Conservation (phyloP, 140 eudicot genomes). For the Erigeron philadelphicus region DNA sequence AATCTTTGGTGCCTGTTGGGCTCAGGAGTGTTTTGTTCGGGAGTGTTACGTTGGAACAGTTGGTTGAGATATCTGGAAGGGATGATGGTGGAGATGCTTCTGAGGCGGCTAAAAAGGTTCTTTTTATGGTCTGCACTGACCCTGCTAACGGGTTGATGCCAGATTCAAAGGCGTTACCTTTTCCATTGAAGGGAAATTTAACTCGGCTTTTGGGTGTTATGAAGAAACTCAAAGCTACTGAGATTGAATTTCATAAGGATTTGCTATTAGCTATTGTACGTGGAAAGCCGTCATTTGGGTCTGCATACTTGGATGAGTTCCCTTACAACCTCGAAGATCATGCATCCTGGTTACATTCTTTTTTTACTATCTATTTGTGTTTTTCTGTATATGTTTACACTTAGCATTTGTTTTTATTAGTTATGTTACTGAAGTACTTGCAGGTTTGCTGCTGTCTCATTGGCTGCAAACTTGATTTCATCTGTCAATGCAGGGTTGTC, state of each 20-base stretch:
- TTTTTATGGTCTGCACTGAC: conserved; percentile 62
- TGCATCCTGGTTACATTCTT: conserved; percentile 65
- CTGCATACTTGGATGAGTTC: conserved; percentile 79
- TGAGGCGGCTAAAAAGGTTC: conserved; percentile 54
- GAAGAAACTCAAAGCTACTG: conserved; percentile 93
- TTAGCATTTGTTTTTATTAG: not conserved
- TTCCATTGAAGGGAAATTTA: conserved; percentile 66
- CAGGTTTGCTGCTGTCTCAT: conserved; percentile 87
- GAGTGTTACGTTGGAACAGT: conserved; percentile 82
- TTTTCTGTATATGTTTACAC: conserved; percentile 1
- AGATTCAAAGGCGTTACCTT: conserved; percentile 54
- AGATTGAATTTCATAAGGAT: conserved; percentile 52
- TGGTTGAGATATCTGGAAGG: conserved; percentile 64
- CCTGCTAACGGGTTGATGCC: conserved; percentile 97
- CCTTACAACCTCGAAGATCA: conserved; percentile 83
- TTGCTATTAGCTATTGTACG: conserved; percentile 71
- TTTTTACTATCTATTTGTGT: conserved; percentile 5
- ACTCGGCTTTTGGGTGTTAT: conserved; percentile 69
- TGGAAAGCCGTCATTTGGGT: conserved; percentile 69
- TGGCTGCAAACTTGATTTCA: conserved; percentile 86
- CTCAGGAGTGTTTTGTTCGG: conserved; percentile 94
- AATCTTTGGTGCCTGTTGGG: conserved; percentile 73
- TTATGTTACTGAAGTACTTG: conserved; percentile 46
- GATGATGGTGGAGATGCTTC: conserved; percentile 49
- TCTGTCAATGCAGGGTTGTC: conserved; percentile 59